Evolutionary conservation across 805 yeast species (phyloP).

Genomic region (Cyberlindnera suaveolens): DNA sequence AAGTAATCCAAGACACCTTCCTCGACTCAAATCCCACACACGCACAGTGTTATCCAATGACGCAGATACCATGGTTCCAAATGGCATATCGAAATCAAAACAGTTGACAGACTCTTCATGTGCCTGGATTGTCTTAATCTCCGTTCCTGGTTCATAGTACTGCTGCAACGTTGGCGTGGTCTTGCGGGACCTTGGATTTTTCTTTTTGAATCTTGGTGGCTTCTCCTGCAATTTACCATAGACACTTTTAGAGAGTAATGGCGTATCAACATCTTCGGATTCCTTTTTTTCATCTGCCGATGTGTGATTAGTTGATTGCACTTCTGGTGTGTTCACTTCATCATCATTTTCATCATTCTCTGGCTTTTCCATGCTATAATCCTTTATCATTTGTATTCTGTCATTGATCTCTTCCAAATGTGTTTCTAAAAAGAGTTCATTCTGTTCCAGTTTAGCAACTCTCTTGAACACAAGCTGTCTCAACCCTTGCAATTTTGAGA

Average conservation of each 20-base stretch:
- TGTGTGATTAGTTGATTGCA: constrained; percentile 1
- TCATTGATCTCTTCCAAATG: constrained; percentile 37
- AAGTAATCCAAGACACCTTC: constrained; percentile 42
- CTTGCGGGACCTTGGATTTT: constrained; percentile 33
- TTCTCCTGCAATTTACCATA: constrained; percentile 36
- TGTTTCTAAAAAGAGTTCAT: constrained; percentile 50
- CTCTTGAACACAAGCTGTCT: constrained; percentile 51
- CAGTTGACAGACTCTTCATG: constrained; percentile 49
- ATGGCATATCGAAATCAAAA: constrained; percentile 67
- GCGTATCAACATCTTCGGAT: constrained; percentile 12
- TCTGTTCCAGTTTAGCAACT: constrained; percentile 54
- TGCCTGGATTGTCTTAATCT: constrained; percentile 42
- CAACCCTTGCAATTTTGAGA: constrained; percentile 43
- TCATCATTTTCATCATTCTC: constrained; percentile 16
- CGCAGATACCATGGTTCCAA: constrained; percentile 72
- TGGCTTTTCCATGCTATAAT: constrained; percentile 29
- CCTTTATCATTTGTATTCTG: constrained; percentile 37
- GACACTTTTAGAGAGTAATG: constrained; percentile 36
- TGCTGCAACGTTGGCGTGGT: constrained; percentile 61
- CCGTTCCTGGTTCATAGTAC: constrained; percentile 53
- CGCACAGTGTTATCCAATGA: constrained; percentile 70
- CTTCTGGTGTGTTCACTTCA: background rate
- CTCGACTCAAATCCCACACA: constrained; percentile 74
- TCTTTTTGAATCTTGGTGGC: constrained; percentile 27
- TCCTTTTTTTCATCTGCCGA: constrained; percentile 13